Evolutionary conservation across 2,329 filamentous ascomycete genomes (phyloP).

Genomic region (Arthrinium phaeospermum): DNA sequence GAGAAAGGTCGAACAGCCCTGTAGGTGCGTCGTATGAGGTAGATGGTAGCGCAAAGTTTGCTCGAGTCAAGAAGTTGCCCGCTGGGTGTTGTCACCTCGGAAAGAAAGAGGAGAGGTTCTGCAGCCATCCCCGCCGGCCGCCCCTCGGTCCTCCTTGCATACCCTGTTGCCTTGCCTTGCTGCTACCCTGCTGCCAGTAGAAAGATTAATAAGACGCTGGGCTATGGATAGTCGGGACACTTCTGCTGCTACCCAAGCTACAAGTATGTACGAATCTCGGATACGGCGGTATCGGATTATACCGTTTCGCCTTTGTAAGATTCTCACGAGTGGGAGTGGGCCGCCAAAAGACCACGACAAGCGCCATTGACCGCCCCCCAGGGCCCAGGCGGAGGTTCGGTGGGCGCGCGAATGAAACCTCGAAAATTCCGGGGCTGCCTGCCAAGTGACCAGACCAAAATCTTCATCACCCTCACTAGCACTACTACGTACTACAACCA

Average conservation of each 20-base stretch:
- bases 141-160: background rate
- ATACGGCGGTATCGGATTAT: slow-evolving; percentile 12
- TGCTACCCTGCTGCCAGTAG: background rate
- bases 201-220: no score
- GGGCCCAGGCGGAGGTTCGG: slow-evolving; percentile 10
- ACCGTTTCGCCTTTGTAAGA: slow-evolving; percentile 11
- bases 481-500: background rate
- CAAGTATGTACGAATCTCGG: slow-evolving; percentile 4
- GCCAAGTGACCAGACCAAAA: slow-evolving; percentile 12
- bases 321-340: slow-evolving; percentile 2
- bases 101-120: background rate
- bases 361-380: slow-evolving; percentile 8
- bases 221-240: no score
- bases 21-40: background rate
- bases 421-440: slow-evolving; percentile 8
- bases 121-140: background rate
- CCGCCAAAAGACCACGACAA: background rate
- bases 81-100: background rate
- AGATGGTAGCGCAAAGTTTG: slow-evolving; percentile 2
- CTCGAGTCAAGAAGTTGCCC: slow-evolving; percentile 5
- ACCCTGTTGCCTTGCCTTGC: background rate
- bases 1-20: background rate
- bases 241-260: background rate
- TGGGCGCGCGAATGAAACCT: slow-evolving; percentile 14
- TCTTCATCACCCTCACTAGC: background rate